Evolutionary conservation across 129 eudicot genomes (phyloP).

Genomic region (Silybum marianum): DNA sequence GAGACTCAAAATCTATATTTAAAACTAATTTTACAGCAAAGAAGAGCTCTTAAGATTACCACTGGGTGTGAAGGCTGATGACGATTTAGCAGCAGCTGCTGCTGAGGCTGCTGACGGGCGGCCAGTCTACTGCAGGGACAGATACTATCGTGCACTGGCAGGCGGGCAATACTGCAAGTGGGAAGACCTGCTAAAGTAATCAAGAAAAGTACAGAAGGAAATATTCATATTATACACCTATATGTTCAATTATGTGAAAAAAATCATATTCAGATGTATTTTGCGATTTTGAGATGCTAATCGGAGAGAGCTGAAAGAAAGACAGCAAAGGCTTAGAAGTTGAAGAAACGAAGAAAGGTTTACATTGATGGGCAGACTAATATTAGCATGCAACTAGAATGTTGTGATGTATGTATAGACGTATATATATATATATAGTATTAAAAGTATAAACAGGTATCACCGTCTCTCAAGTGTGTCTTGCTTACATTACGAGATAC

Average conservation of each 20-base stretch:
- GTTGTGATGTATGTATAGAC: slow-evolving; percentile 20
- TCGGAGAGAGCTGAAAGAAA: slow-evolving; percentile 20
- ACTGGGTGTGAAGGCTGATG: slow-evolving; percentile 66
- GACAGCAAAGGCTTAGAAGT: slow-evolving; percentile 12
- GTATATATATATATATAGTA: background rate
- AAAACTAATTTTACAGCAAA: slow-evolving; percentile 48
- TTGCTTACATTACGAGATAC: slow-evolving; percentile 13
- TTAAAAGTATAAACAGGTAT: slow-evolving; percentile 20
- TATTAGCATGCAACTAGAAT: slow-evolving; percentile 22
- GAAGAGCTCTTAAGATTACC: slow-evolving; percentile 89
- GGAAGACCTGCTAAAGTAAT: slow-evolving; percentile 78
- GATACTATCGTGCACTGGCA: slow-evolving; percentile 94
- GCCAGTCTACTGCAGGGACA: slow-evolving; percentile 96
- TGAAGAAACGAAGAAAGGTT: slow-evolving; percentile 27
- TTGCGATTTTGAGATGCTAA: slow-evolving; percentile 24
- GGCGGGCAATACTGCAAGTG: slow-evolving; percentile 99
- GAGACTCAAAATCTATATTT: background rate
- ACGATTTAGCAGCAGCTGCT: slow-evolving; percentile 91
- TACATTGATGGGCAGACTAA: slow-evolving; percentile 2
- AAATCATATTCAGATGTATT: slow-evolving; percentile 21
- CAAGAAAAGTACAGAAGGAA: background rate
- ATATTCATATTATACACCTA: slow-evolving; percentile 14
- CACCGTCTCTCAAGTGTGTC: slow-evolving; percentile 15
- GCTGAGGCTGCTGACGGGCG: slow-evolving; percentile 99
- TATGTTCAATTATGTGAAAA: slow-evolving; percentile 22